Evolutionary conservation across 192 early-diverging fungal species (phyloP).

Genomic region (Funneliformis mosseae): DNA sequence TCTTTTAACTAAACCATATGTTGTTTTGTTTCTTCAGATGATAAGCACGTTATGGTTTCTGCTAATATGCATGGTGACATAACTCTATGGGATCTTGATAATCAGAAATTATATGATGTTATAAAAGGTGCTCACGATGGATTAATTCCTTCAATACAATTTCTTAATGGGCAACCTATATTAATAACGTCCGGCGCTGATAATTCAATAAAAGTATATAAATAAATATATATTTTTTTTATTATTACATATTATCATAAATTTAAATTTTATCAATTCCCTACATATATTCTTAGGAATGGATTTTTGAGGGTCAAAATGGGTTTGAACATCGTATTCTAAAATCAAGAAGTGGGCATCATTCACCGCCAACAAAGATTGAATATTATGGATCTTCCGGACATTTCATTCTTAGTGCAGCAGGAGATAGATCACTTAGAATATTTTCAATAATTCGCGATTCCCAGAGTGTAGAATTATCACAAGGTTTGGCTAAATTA

Average conservation of each 20-base stretch:
- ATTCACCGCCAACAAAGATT: slow-evolving; percentile 79
- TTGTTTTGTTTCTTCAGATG: slow-evolving; percentile 55
- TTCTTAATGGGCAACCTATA: slow-evolving; percentile 82
- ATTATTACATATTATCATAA: not conserved
- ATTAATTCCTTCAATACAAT: slow-evolving; percentile 73
- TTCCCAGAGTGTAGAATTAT: slow-evolving; percentile 80
- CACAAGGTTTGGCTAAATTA: slow-evolving; percentile 57
- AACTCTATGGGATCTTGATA: slow-evolving; percentile 89
- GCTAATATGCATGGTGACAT: slow-evolving; percentile 87
- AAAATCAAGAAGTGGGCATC: slow-evolving; percentile 86
- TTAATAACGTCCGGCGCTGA: slow-evolving; percentile 86
- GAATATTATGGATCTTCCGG: slow-evolving; percentile 77
- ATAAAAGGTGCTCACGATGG: slow-evolving; percentile 88
- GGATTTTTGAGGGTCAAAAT: slow-evolving; percentile 91
- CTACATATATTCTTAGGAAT: slow-evolving; percentile 61
- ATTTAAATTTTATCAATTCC: not conserved
- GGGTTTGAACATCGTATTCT: slow-evolving; percentile 75
- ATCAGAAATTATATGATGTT: slow-evolving; percentile 71
- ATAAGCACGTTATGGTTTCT: slow-evolving; percentile 86
- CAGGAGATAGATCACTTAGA: slow-evolving; percentile 82
- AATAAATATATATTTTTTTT: not conserved
- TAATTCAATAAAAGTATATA: slow-evolving; percentile 81
- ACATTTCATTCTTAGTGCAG: slow-evolving; percentile 75
- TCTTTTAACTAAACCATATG: not conserved
- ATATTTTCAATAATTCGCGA: slow-evolving; percentile 85